phyloP scores from a whole-genome alignment of 2,329 filamentous ascomycete species.

The Blumeria graminis region DNA sequence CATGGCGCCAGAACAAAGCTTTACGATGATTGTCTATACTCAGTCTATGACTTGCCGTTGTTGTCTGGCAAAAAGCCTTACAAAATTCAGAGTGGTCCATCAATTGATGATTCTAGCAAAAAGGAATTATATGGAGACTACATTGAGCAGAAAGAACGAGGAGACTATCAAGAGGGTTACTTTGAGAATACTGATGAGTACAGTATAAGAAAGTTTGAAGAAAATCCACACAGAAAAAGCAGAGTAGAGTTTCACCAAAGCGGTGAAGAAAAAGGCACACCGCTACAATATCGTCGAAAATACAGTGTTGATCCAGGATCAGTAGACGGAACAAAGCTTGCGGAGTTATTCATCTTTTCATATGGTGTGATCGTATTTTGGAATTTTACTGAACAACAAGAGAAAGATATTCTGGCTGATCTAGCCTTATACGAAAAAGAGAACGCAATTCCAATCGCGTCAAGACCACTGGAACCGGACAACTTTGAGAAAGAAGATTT shows the following conservation, averaged over 20 bases:
- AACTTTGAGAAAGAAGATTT: constrained; percentile 97
- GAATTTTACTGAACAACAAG: constrained; percentile 92
- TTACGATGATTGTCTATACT: constrained; percentile 93
- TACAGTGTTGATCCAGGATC: constrained; percentile 33
- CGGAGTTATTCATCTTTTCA: constrained; percentile 94
- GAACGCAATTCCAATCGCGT: constrained; percentile 43
- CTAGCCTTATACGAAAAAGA: constrained; percentile 64
- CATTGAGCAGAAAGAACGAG: constrained; percentile 76
- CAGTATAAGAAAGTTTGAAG: constrained; percentile 20
- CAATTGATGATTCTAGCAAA: constrained; percentile 76
- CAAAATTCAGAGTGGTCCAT: constrained; percentile 67
- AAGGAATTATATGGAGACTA: constrained; percentile 85
- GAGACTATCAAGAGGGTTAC: constrained; percentile 81
- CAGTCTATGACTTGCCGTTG: constrained; percentile 78
- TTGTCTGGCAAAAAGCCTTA: constrained; percentile 71
- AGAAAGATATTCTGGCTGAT: constrained; percentile 89
- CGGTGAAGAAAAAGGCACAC: constrained; percentile 15
- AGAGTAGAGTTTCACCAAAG: constrained; percentile 15
- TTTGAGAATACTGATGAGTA: constrained; percentile 47
- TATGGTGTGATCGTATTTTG: constrained; percentile 97
- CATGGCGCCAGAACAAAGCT: constrained; percentile 86
- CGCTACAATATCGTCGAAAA: constrained; percentile 19
- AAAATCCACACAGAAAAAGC: constrained; percentile 19
- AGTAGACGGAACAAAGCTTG: constrained; percentile 54
- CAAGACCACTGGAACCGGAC: constrained; percentile 57